Conservation (phyloP, 1,284 basidiomycete genomes). For the Leccinum huronense region DNA sequence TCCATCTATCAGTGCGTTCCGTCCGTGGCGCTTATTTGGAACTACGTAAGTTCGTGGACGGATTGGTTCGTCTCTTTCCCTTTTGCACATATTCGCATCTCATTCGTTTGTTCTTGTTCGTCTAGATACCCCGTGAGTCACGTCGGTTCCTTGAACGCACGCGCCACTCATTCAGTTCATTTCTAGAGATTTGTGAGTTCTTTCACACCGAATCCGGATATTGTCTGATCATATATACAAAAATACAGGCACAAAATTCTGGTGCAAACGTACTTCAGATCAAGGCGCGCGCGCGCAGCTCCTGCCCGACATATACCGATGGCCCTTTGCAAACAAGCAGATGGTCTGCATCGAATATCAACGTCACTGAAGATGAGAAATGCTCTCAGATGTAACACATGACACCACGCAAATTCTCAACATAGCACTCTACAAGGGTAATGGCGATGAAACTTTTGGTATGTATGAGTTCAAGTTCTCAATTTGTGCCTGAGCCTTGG, state of each 20-base stretch:
- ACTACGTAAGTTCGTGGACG: slow-evolving; percentile 61
- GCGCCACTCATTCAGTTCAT: slow-evolving; percentile 1
- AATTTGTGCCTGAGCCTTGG: slow-evolving; percentile 29
- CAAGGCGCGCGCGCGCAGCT: slow-evolving; percentile 32
- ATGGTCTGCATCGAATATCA: slow-evolving; percentile 72
- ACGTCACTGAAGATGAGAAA: not conserved
- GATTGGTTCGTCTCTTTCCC: slow-evolving; percentile 47
- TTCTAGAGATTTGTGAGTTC: slow-evolving; percentile 50
- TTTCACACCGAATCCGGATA: too few species aligned
- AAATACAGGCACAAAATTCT: slow-evolving; percentile 49
- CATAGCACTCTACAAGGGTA: slow-evolving; percentile 50
- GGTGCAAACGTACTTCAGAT: slow-evolving; percentile 40
- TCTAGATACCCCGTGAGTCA: slow-evolving; percentile 51
- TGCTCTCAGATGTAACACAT: too few species aligned
- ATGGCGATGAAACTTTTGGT: slow-evolving; percentile 68
- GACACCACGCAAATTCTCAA: too few species aligned
- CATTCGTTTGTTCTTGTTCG: not conserved
- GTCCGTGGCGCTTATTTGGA: slow-evolving; percentile 10
- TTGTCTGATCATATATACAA: slow-evolving; percentile 9
- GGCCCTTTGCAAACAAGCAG: slow-evolving; percentile 62
- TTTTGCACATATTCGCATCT: slow-evolving; percentile 6
- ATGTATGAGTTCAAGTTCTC: slow-evolving; percentile 24
- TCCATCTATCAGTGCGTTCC: slow-evolving; percentile 56
- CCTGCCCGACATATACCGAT: slow-evolving; percentile 50
- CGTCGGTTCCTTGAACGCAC: not conserved